Evolutionary conservation across 768 basidiomycete species (phyloP).

Genomic region (Pholiota microspora): DNA sequence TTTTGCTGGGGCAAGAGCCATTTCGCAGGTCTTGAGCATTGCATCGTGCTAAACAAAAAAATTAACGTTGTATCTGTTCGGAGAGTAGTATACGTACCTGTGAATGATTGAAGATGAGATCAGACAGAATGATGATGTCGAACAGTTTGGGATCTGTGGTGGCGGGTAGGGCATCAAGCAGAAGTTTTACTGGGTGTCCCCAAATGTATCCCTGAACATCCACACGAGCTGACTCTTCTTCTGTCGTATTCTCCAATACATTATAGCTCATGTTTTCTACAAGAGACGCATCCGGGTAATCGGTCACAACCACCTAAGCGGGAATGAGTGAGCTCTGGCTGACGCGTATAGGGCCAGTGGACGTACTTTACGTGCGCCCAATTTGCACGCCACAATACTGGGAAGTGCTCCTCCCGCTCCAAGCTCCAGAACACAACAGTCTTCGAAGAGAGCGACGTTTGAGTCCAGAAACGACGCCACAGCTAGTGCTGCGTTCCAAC

Average conservation of each 20-base stretch:
- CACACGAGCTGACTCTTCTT: constrained; percentile 32
- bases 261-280: constrained; percentile 77
- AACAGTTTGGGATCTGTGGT: constrained; percentile 36
- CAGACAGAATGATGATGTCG: constrained; percentile 84
- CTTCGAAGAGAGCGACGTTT: constrained; percentile 44
- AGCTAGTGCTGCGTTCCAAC: constrained; percentile 80
- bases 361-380: constrained; percentile 67
- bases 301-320: constrained; percentile 76
- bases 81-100: constrained; percentile 49
- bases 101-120: constrained; percentile 94
- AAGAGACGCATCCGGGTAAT: constrained; percentile 83
- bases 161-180: constrained; percentile 34
- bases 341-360: not conserved
- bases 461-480: constrained; percentile 70
- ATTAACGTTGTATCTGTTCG: not conserved
- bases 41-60: constrained; percentile 64
- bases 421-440: constrained; percentile 68
- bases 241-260: constrained; percentile 51
- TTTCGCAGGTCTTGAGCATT: constrained; percentile 71
- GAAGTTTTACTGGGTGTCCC: constrained; percentile 55
- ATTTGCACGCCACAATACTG: constrained; percentile 68
- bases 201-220: constrained; percentile 70
- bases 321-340: not conserved
- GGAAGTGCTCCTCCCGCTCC: constrained; percentile 95
- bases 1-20: constrained; percentile 25